Evolutionary conservation across 2,329 filamentous ascomycete species (phyloP).

Genomic region (Seiridium cupressi): DNA sequence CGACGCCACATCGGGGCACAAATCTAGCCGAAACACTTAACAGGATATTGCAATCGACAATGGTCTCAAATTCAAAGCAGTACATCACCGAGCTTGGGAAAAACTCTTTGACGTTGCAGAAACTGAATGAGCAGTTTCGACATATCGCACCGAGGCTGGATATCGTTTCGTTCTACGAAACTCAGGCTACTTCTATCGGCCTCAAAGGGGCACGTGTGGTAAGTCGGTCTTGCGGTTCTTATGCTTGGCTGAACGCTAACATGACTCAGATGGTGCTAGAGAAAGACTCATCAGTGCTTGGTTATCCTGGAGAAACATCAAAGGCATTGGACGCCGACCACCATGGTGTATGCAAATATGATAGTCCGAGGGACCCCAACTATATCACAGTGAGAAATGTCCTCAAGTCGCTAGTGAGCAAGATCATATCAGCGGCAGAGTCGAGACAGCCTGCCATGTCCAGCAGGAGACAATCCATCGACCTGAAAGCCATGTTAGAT

Average conservation of each 20-base stretch:
- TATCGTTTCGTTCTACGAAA: constrained; percentile 27
- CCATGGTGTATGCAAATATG: constrained; percentile 39
- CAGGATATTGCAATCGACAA: constrained; percentile 18
- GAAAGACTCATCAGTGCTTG: constrained; percentile 39
- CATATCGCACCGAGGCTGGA: constrained; percentile 20
- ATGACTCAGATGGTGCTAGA: constrained; percentile 18
- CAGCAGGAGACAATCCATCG: neutral
- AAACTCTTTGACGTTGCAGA: constrained; percentile 19
- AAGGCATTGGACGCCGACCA: constrained; percentile 35
- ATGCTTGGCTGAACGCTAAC: neutral
- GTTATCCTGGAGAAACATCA: constrained; percentile 37
- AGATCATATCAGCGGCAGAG: neutral
- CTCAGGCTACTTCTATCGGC: constrained; percentile 13
- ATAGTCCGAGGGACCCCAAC: constrained; percentile 30
- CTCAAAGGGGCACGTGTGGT: constrained; percentile 11
- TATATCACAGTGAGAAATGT: constrained; percentile 32
- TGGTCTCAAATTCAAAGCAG: constrained; percentile 18
- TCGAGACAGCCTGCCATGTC: neutral
- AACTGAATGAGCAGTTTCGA: constrained; percentile 27
- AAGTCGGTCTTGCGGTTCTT: neutral
- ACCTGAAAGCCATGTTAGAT: constrained; percentile 10
- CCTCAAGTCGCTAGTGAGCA: constrained; percentile 19
- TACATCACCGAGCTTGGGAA: constrained; percentile 26
- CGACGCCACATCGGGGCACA: constrained; percentile 31
- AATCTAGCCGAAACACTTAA: constrained; percentile 28